These are phyloP conservation scores for Microdochium paspali DNA, from an alignment of 2,329 filamentous ascomycete genomes.

Conservation along the genomic window DNA sequence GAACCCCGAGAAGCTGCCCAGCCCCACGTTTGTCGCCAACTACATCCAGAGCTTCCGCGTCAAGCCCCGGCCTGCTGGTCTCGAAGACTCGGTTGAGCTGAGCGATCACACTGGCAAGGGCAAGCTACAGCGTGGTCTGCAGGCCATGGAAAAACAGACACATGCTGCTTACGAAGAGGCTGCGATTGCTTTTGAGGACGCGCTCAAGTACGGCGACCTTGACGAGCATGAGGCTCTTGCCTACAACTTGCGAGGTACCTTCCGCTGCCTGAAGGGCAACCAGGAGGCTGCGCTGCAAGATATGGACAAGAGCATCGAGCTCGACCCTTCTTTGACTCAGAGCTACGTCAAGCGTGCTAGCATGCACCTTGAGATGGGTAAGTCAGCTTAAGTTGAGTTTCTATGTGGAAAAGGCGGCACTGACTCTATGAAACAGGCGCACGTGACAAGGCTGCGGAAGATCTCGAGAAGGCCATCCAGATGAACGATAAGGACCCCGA, in stretches of 20 bases:
- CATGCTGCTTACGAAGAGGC: constrained; percentile 88
- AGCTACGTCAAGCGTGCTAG: constrained; percentile 98
- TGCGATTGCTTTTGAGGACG: constrained; percentile 75
- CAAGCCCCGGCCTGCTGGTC: constrained; percentile 66
- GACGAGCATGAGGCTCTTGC: constrained; percentile 81
- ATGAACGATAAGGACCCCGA: constrained; percentile 88
- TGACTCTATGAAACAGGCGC: constrained; percentile 49
- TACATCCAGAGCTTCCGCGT: constrained; percentile 97
- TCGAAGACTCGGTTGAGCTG: constrained; percentile 75
- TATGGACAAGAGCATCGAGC: constrained; percentile 84
- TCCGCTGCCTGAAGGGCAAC: constrained; percentile 85
- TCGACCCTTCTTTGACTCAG: constrained; percentile 82
- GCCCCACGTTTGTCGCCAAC: constrained; percentile 94
- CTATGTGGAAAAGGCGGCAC: too few species aligned
- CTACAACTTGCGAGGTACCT: constrained; percentile 94
- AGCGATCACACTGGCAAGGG: constrained; percentile 71
- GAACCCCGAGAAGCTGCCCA: constrained; percentile 80
- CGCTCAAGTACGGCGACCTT: constrained; percentile 71
- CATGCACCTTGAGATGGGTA: constrained; percentile 91
- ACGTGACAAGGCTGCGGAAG: constrained; percentile 74
- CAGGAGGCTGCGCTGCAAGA: constrained; percentile 75
- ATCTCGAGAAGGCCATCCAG: constrained; percentile 77
- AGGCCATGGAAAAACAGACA: constrained; percentile 76
- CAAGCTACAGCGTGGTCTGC: constrained; percentile 74
- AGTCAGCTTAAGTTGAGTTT: constrained; percentile 14